Evolutionary conservation across 129 eudicot species (phyloP), one percentile per base, ranked within the genome.

Genomic region (Solidago caesia): DNA sequence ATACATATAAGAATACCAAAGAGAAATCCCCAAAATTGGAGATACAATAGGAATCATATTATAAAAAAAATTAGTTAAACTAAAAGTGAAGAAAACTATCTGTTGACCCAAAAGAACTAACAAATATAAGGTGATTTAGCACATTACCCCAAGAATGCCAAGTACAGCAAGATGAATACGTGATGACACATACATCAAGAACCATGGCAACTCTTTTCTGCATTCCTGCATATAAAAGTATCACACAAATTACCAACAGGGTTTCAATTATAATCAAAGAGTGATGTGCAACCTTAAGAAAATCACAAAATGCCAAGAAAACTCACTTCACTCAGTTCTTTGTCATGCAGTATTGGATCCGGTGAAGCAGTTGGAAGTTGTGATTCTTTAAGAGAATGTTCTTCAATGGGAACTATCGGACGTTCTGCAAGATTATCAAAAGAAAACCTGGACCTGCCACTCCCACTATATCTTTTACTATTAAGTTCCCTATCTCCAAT

Each of bases 101-200:
- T 45, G 55, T 61, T 46, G 43, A 10, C 16, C 10, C 41, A 61
- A 4, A 68, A 39, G 4, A 12, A n/a, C 25, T 48, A 48, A 14
- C 52, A 52, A 8, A 27, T 4, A 67, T 26, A 62, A 60, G 8
- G 48, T 27, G 26, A 62, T 46, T 68, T 15, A 79, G 77, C n/a
- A 68, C 12, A 66, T 66, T 82, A 90, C 96, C 96, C 97, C 97
- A 43, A 94, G 82, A 79, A 94, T 87, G 51, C 97, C 99, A 67
- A 85, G 86, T 29, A 84, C 86, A 44, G 97, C 96, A 42, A 90
- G 95, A 84, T 86, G 86, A 65, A 82, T 21, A 1, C 88, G 91
- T 71, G 85, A 88, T 63, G 96, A 83, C 16, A 84, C 66, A 46
- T 85, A 87, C 44, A 72, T 85, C 78, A 91, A 66, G 29, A 75